Percentiles rank a stretch among this genome's conserved stretches.
phyloP scores from a whole-genome alignment of 2,329 filamentous ascomycete genomes.

The Claviceps monticola region DNA sequence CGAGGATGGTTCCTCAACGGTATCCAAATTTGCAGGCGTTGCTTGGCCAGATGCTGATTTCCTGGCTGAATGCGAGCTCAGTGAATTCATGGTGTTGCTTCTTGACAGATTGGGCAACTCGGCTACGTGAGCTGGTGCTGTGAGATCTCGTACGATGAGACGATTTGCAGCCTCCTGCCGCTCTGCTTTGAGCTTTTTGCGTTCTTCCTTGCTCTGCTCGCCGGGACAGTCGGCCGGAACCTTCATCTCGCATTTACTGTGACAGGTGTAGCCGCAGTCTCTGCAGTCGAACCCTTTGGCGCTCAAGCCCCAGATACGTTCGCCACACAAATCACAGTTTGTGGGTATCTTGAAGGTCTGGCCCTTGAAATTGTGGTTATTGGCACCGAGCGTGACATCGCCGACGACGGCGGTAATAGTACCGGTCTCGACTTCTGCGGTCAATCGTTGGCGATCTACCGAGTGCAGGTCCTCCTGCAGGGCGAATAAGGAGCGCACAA shows the following conservation, averaged over 20 bases:
- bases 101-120: conserved; percentile 58
- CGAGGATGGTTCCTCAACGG: conserved; percentile 16
- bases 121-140: conserved; percentile 30
- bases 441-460: conserved; percentile 68
- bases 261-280: conserved; percentile 95
- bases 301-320: conserved; percentile 91
- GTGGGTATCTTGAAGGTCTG: conserved; percentile 99
- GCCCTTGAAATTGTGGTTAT: conserved; percentile 96
- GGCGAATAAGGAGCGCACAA: conserved; percentile 70
- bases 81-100: conserved; percentile 78
- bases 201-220: conserved; percentile 85
- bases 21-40: conserved; percentile 37
- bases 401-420: conserved; percentile 87
- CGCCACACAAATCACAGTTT: conserved; percentile 92
- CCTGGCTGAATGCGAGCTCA: conserved; percentile 72
- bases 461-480: conserved; percentile 78
- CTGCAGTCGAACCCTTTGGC: conserved; percentile 94
- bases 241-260: conserved; percentile 98
- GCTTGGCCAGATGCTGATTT: conserved; percentile 37
- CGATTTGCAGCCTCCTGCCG: conserved; percentile 67
- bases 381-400: conserved; percentile 81
- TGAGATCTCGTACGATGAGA: conserved; percentile 33
- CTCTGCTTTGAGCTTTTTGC: conserved; percentile 81
- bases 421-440: conserved; percentile 81
- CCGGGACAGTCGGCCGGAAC: conserved; percentile 92